These are phyloP conservation scores for Exophiala bonariae DNA, from an alignment of 2,329 filamentous ascomycete species.

Conservation along the genomic window DNA sequence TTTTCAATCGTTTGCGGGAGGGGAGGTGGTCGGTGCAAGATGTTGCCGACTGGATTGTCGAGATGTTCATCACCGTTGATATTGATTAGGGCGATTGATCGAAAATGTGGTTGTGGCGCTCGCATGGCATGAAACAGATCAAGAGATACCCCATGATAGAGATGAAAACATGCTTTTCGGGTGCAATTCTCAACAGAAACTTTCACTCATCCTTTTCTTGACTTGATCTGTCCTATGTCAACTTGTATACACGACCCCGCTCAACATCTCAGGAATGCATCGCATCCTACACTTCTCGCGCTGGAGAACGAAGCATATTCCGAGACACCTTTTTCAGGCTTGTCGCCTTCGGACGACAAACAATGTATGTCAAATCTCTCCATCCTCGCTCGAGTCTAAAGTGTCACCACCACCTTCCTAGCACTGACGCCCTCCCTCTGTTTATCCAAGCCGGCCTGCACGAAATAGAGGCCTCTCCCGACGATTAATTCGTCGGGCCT, in stretches of 20 bases:
- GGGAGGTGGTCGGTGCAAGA: slow-evolving; percentile 41
- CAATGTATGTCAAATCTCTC: no score
- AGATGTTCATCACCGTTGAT: slow-evolving; percentile 40
- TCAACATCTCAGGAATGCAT: no score
- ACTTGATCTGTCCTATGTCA: no score
- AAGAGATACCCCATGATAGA: neutral
- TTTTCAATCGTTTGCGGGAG: slow-evolving; percentile 39
- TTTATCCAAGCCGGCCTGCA: slow-evolving; percentile 43
- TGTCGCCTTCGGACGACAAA: no score
- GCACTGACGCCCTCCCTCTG: slow-evolving; percentile 42
- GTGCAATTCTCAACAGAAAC: no score
- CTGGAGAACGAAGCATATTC: no score
- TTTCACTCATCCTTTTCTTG: no score
- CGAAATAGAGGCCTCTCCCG: slow-evolving; percentile 42
- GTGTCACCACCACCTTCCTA: slow-evolving; percentile 42
- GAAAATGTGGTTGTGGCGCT: no score
- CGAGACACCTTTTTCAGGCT: no score
- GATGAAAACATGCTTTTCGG: neutral
- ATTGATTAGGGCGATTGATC: slow-evolving; percentile 6
- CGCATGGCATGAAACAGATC: neutral
- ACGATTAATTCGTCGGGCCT: slow-evolving; percentile 42
- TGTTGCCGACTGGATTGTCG: slow-evolving; percentile 42
- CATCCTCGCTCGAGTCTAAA: no score
- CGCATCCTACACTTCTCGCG: no score
- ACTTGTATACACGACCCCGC: no score